phyloP scores from a whole-genome alignment of 2,329 filamentous ascomycete genomes.

The Apiospora arundinis region DNA sequence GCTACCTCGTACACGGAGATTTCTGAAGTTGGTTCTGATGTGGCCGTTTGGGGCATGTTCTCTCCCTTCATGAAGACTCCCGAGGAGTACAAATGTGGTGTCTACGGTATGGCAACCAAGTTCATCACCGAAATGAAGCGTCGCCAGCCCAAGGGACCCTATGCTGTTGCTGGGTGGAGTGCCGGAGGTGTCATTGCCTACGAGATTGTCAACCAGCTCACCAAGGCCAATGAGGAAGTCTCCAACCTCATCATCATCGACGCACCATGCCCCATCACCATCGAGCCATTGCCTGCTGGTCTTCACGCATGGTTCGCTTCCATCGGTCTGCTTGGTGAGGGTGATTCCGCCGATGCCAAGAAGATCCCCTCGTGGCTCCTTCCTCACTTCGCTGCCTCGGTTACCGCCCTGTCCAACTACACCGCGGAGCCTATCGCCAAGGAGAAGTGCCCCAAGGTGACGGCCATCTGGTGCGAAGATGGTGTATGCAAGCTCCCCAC shows the following conservation, averaged over 20 bases:
- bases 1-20: conserved; percentile 73
- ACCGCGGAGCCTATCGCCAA: conserved; percentile 67
- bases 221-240: conserved; percentile 61
- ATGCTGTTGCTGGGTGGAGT: conserved; percentile 76
- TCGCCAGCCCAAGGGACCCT: conserved; percentile 72
- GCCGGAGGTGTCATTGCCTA: conserved; percentile 77
- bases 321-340: conserved; percentile 73
- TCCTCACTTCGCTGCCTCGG: conserved; percentile 74
- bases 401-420: conserved; percentile 73
- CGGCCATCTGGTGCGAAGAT: conserved; percentile 75
- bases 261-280: conserved; percentile 68
- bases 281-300: conserved; percentile 70
- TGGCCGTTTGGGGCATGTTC: conserved; percentile 66
- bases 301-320: conserved; percentile 76
- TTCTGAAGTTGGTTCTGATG: conserved; percentile 54
- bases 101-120: conserved; percentile 68
- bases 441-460: conserved; percentile 64
- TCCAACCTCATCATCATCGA: conserved; percentile 70
- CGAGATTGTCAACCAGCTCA: conserved; percentile 67
- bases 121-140: conserved; percentile 75
- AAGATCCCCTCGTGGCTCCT: conserved; percentile 77
- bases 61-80: conserved; percentile 76
- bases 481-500: conserved; percentile 72
- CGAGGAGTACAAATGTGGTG: conserved; percentile 68
- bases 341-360: conserved; percentile 53